Conservation (phyloP, 176 grass and related monocot genomes). For the Hyparrhenia diplandra region DNA sequence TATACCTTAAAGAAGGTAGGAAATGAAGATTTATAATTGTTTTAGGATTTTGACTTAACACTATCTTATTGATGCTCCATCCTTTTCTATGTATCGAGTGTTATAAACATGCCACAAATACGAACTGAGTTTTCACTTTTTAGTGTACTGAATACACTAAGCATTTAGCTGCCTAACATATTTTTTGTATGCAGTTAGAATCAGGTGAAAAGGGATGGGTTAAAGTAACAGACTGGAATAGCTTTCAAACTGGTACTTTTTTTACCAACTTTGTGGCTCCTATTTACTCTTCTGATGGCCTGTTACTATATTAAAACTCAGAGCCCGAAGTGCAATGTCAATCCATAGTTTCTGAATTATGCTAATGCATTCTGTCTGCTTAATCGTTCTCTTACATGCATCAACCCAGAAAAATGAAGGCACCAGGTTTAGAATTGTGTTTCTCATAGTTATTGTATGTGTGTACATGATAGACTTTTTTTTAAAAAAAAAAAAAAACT, state of each 20-base stretch:
- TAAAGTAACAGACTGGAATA: constrained; percentile 77
- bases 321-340: neutral
- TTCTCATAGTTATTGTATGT: constrained; percentile 8
- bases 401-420: neutral
- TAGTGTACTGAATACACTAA: neutral
- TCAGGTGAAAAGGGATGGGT: constrained; percentile 68
- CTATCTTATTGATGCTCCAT: neutral
- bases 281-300: neutral
- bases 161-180: constrained; percentile 11
- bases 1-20: constrained; percentile 77
- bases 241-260: constrained; percentile 64
- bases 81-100: neutral
- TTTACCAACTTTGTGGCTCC: neutral
- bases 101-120: neutral
- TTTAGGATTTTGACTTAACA: neutral
- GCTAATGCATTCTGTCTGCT: neutral
- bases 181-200: constrained; percentile 52
- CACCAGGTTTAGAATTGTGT: neutral
- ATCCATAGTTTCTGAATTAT: neutral
- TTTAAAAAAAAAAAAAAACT: no score
- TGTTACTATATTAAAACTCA: neutral
- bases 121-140: neutral
- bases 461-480: no score
- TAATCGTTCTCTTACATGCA: neutral
- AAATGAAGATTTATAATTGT: neutral